Evolutionary conservation across 345 rosid species (phyloP), one percentile per base, ranked within the genome.

Genomic region (Abelmoschus esculentus): DNA sequence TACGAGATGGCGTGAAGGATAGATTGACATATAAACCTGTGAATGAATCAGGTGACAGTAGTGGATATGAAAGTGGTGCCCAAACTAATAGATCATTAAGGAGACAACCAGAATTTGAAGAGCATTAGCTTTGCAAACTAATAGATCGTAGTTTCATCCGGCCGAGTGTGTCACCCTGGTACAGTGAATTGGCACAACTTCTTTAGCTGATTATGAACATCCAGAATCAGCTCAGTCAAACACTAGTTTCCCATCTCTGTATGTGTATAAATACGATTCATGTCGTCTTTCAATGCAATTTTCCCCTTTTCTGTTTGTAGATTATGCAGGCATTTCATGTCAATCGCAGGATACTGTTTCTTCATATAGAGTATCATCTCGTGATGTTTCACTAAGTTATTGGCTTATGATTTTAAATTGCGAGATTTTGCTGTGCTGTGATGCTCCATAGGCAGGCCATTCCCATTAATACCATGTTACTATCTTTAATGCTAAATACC

Each of bases 1-100:
- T 69, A 31, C 61, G 61, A 36, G 80, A 80, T n/a, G 78, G 63
- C 46, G 7, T 49, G 55, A 86, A 70, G 69, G 76, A 74, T 70
- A 83, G 80, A 64, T 55, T 81, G 71, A 76, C 75, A 72, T 89
- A 87, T 68, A 80, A 70, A 66, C 84, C 38, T 52, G 84, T 85
- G 47, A 69, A 19, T 29, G 97, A 93, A 83, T 83, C 92, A 29
- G 90, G 89, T 61, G 91, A 86, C 71, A 89, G 96, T 81, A 89
- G 89, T 69, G 83, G 96, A 49, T 89, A 86, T 28, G 89, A 87
- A 68, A 87, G 90, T 74, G 78, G 82, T 66, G 77, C 59, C 31
- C 90, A 79, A 57, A 77, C 81, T 72, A 80, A 60, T 63, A 73
- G 70, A 69, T 69, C 85, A 44, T 44, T 74, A 61, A 76, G 74